These are phyloP conservation scores for Epichloe sp. DNA, from an alignment of 2,329 filamentous ascomycete genomes.

Conservation along the genomic window DNA sequence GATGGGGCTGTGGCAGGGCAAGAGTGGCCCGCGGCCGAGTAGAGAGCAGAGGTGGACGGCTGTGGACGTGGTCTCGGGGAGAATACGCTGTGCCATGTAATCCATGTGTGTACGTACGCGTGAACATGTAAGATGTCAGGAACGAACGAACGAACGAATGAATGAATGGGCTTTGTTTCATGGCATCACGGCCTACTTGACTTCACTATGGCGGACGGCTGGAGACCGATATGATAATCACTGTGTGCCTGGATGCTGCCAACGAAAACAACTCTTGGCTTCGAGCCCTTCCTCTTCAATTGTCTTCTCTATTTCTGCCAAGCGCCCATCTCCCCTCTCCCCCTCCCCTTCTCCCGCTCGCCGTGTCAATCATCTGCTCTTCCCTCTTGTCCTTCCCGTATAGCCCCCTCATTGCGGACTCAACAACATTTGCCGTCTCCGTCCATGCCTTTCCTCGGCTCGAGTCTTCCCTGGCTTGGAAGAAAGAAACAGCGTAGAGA, in stretches of 20 bases:
- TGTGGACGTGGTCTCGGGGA: conserved; percentile 28
- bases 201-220: too few species aligned
- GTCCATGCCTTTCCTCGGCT: not conserved
- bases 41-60: conserved; percentile 42
- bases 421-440: not conserved
- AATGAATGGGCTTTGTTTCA: too few species aligned
- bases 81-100: conserved; percentile 13
- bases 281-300: not conserved
- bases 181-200: too few species aligned
- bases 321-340: not conserved
- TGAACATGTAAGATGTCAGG: too few species aligned
- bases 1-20: conserved; percentile 29
- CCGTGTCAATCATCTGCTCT: too few species aligned
- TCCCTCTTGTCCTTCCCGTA: too few species aligned
- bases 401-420: not conserved
- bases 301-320: not conserved
- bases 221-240: too few species aligned
- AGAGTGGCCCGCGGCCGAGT: conserved; percentile 15
- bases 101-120: not conserved
- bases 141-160: too few species aligned
- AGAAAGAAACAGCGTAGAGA: not conserved
- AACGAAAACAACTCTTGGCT: not conserved
- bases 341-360: too few species aligned
- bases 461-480: not conserved
- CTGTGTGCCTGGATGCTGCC: conserved; percentile 1